Evolutionary conservation across 2,329 filamentous ascomycete genomes (phyloP), one percentile per base, ranked within the genome.

Genomic region (Lithohypha guttulata): DNA sequence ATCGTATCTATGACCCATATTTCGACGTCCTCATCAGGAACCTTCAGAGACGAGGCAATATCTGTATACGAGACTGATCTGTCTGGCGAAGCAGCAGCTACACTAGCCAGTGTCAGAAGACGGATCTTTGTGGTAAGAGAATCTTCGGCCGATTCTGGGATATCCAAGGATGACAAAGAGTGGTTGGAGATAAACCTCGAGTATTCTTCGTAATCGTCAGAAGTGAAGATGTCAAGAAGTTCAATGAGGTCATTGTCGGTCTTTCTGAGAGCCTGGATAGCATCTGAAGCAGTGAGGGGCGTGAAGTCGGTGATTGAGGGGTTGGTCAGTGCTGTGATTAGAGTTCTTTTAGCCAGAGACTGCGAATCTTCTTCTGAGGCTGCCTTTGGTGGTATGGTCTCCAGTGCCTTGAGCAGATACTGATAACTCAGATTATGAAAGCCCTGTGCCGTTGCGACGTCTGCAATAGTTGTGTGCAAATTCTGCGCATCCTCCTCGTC

Each of bases 1-100:
- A 98, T 95, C 52, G 93, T 87, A 61, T 98, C 91, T 56, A 98
- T 98, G 51, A 93, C 85, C 91, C 91, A 98, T 73, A 89, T 82
- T 72, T 98, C 91, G 28, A 96, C 85, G 48, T 96, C 85, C 48
- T 83, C 79, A 32, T 67, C 58, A 31, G 84, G 78, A 41, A 98
- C 79, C 63, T 91, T 81, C 32, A 98, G 77, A 4, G 85, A 81
- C 58, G 81, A 81, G 49, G 82, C 76, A 57, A 98, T 95, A 56
- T 75, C 75, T 50, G 73, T 71, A 66, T 98, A 98, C 45, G 89
- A 81, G 38, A 98, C 81, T 56, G 91, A 85, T 55, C 89, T 83
- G 55, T 77, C 84, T 45, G 82, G 80, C 15, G 81, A 81, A 51
- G 81, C 78, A 25, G 89, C 85, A 14, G 89, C 86, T 49, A 96